A percentile compares a stretch with the other conserved stretches of the same genome.
These are phyloP conservation scores for Plectranthus barbatus DNA, from an alignment of 257 asterid genomes.

Conservation along the genomic window DNA sequence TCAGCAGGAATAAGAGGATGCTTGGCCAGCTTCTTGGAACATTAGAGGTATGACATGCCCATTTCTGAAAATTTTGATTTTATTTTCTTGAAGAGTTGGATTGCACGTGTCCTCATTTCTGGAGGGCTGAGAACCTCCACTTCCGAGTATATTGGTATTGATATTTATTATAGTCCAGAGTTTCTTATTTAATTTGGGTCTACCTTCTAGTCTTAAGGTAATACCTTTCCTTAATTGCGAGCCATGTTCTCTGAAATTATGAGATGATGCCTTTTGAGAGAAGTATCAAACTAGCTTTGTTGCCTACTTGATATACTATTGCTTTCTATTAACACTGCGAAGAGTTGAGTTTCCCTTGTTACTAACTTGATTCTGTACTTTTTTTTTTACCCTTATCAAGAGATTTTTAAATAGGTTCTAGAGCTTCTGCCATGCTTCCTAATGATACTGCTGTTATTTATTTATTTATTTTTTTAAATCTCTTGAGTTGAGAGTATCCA, in stretches of 20 bases:
- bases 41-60: conserved; percentile 50
- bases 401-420: neutral
- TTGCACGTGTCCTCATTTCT: neutral
- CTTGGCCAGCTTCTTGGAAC: conserved; percentile 96
- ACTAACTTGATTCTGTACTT: neutral
- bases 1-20: conserved; percentile 95
- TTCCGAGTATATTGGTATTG: neutral
- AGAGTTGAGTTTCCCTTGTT: neutral
- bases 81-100: neutral
- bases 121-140: neutral
- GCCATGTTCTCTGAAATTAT: too few relatives aligned
- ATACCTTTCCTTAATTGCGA: too few relatives aligned
- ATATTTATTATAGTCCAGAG: neutral
- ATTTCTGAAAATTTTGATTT: neutral
- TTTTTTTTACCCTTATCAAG: neutral
- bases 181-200: neutral
- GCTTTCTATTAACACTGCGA: neutral
- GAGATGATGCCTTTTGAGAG: too few relatives aligned
- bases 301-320: neutral
- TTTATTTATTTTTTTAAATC: too few relatives aligned
- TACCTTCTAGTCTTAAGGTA: neutral
- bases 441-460: too few relatives aligned
- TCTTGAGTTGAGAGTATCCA: neutral
- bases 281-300: neutral
- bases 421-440: neutral